Base-by-base conservation (phyloP, 2,329 filamentous ascomycete genomes). In the Aspergillus amoenus region DNA sequence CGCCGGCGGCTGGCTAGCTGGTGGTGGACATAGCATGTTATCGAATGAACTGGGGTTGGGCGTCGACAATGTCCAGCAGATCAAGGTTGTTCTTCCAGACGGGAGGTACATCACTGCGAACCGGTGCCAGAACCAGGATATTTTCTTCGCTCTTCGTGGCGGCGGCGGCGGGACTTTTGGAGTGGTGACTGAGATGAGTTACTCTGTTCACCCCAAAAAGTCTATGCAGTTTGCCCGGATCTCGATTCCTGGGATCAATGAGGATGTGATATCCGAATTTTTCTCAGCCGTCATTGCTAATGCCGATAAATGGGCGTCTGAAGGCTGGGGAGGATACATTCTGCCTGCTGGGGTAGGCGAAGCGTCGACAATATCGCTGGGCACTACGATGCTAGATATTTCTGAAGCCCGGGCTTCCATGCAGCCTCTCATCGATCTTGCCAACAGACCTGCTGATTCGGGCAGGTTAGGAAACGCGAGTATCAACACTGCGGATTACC, bases 321-420 rank as follows among this genome's bases (percentile, higher is more conserved):
- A 65, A 40, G 63, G 63, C 37, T 65, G 62, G 62, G 62, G 63
- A 32, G 63, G 63, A 27, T 65, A 56, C 44, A 46, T 64, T 32
- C 30, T 46, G 15, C 47, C 43, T 3, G 52, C 43, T 7, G 40
- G 51, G 5, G 43, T 52, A 17, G 41, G 52, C 48, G 24, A 27
- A 18, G 22, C 17, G 5, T 47, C 49, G 9, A 41, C 34, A 15
- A 11, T 63, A 42, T 42, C 52, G 13, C 47, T 65, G 52, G 60
- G 53, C 40, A 59, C 56, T 4, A 48, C 61, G 9, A 42, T 62
- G 37, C 52, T 60, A 39, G 44, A 59, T 24, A 39, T 58, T 18
- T 37, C 57, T 18, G 51, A 56, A 7, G 55, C 62, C 1, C 30
- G 41, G 21, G 55, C 49, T 18, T 59, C 58, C 15, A 52, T 60